Base-by-base conservation (phyloP, 768 basidiomycete genomes). In the Lanmaoa pseudosensibilis region DNA sequence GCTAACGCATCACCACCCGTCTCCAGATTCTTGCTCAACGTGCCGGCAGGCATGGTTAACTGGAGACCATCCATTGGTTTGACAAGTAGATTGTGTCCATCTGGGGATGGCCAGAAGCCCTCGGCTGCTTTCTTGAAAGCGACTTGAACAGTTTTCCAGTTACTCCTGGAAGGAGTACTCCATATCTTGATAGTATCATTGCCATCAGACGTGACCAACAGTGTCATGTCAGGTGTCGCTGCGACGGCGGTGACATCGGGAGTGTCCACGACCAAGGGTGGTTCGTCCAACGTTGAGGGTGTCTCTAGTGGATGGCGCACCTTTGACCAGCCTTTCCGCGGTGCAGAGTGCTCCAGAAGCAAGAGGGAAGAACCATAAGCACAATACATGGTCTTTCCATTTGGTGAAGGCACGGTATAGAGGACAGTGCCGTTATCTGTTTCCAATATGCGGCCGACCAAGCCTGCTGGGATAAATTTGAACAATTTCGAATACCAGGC, bases 401-500 rank as follows among this genome's bases (percentile, higher is more conserved):
- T 48, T 23, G 50, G 55, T 27, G 63, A 64, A 21, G 58, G 32
- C 25, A 25, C 55, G 7, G 46, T 23, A 21, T 38, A n/a, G 45
- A 64, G 39, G 30, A 18, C 2, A 10, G 52, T 52, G 4, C 52
- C 55, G 34, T 64, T 55, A 25, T 64, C 62, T 2, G n/a, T 32
- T 7, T 56, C 61, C 1, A 36, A 10, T 8, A 64, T 7, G 32
- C 47, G 49, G 16, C 52, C 59, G 9, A 61, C n/a, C n/a, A 57
- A 12, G 4, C 7, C 11, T 23, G 44, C 18, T 13, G 62, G 55
- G 4, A 64, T 19, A 1, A 65, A 32, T 27, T 5, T 43, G 27
- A 13, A 53, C 6, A 63, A 2, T 45, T 61, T 61, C 25, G 53
- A 55, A 44, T 60, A 64, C 63, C 63, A 65, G 4, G 55, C 52